Base-by-base conservation (phyloP, 148 eudicot genomes). In the Selenicereus undatus region DNA sequence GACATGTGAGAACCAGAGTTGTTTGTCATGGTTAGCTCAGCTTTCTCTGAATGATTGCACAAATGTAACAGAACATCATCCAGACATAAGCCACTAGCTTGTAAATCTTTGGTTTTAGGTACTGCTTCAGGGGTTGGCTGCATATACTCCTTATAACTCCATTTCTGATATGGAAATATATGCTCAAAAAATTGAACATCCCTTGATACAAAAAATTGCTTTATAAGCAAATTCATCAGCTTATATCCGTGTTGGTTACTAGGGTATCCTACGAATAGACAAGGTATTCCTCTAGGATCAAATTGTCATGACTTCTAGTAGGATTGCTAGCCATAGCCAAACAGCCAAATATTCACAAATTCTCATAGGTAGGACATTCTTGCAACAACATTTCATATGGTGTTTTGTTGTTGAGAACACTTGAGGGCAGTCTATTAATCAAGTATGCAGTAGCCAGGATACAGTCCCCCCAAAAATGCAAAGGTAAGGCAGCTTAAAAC, bases 381-480 rank as follows among this genome's bases (percentile, higher is more conserved):
- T 21, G 1, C 29, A 5, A 16, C 20, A 71, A 39, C 17, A 29
- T 14, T 51, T 76, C 78, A 76, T 20, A 51, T 3, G 78, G 32
- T 32, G 32, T 32, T 2, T 60, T 11, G 66, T 2, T 54, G n/a
- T 54, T 17, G 5, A n/a, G n/a, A 1, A 6, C 2, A 24, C 5
- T n/a, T 2, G 5, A 13, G 0, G 66, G 65, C 0, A 54, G 26
- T 2, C 11, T 11, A 14, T 76, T 76, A 54, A 76, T 76, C 5
- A 54, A 9, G 17, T 52, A 27, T 20, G 65, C 10, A 2, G 65
- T 12, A 50, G 78, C 54, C 9, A 76, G 20, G 6, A 54, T 9
- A 48, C 78, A 76, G 1, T 76, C 65, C 30, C 65, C 78, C 78
- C 78, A 76, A 76, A 52, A 76, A n/a, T 27, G 20, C 36, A 21